A percentile compares a stretch with the other conserved stretches of the same genome.
These are phyloP conservation scores for Verticillium isaacii DNA, from an alignment of 2,329 filamentous ascomycete genomes.

Conservation along the genomic window DNA sequence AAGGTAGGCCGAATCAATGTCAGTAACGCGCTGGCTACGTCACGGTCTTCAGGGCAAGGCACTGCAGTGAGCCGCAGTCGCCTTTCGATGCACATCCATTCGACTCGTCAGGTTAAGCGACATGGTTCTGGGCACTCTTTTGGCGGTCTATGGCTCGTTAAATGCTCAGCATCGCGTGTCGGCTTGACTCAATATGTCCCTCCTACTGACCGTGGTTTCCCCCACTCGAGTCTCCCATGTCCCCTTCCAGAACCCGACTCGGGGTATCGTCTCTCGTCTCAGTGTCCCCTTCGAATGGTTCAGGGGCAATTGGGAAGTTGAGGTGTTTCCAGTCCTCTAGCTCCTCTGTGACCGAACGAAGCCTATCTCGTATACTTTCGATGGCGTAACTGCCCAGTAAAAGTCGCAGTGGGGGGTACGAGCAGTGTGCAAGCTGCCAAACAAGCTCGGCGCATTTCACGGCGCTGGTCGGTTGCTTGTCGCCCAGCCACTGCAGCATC, in stretches of 20 bases:
- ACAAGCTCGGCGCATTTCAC: slow-evolving; percentile 90
- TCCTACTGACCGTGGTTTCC: too few species aligned
- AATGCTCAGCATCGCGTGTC: too few species aligned
- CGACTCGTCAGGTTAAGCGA: too few species aligned
- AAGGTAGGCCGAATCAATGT: too few species aligned
- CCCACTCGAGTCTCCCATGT: not conserved
- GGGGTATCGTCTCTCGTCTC: slow-evolving; percentile 7
- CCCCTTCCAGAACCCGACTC: not conserved
- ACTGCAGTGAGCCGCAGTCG: too few species aligned
- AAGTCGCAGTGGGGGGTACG: slow-evolving; percentile 82
- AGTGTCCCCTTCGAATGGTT: slow-evolving; percentile 13
- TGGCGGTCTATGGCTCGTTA: too few species aligned
- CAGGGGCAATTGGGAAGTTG: slow-evolving; percentile 55
- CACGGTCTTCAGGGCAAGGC: too few species aligned
- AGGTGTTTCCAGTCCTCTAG: slow-evolving; percentile 90
- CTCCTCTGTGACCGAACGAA: slow-evolving; percentile 91
- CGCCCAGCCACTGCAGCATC: slow-evolving; percentile 91
- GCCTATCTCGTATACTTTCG: slow-evolving; percentile 85
- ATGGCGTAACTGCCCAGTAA: slow-evolving; percentile 92
- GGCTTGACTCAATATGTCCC: too few species aligned
- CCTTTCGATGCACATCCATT: too few species aligned
- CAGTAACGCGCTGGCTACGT: too few species aligned
- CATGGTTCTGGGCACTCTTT: too few species aligned
- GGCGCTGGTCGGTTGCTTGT: slow-evolving; percentile 86
- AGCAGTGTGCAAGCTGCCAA: slow-evolving; percentile 92